Percentiles rank a stretch among this genome's conserved stretches.
phyloP scores from a whole-genome alignment of 2,329 filamentous ascomycete species.

The Malbranchea zuffiana region DNA sequence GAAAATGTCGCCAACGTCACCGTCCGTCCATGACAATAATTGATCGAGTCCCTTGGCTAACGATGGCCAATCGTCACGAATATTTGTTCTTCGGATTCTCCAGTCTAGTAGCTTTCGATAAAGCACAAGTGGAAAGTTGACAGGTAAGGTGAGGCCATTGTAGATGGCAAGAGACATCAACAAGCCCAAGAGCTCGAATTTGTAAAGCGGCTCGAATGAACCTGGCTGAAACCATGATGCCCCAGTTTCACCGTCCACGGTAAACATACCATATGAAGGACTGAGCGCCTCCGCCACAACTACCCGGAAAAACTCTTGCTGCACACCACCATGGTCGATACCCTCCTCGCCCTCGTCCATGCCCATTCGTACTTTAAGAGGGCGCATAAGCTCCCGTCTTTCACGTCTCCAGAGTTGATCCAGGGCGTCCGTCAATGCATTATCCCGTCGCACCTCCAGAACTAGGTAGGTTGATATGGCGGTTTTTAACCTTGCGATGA shows the following conservation, averaged over 20 bases:
- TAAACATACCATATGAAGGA: conserved; percentile 66
- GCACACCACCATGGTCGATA: conserved; percentile 85
- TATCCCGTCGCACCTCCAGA: conserved; percentile 55
- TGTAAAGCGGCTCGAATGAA: conserved; percentile 72
- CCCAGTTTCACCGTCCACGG: conserved; percentile 60
- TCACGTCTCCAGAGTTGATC: conserved; percentile 85
- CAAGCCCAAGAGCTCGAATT: conserved; percentile 79
- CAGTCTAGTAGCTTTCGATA: conserved; percentile 69
- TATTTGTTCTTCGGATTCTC: conserved; percentile 58
- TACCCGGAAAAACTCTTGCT: conserved; percentile 89
- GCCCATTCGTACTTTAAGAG: conserved; percentile 78
- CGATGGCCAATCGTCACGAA: conserved; percentile 78
- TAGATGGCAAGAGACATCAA: conserved; percentile 84
- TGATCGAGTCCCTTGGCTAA: conserved; percentile 62
- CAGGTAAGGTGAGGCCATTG: conserved; percentile 81
- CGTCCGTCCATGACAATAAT: conserved; percentile 69
- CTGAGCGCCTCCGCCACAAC: conserved; percentile 69
- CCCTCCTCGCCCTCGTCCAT: conserved; percentile 77
- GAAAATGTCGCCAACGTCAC: conserved; percentile 70
- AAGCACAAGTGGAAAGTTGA: conserved; percentile 75
- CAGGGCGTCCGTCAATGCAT: conserved; percentile 62
- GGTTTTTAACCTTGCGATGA: conserved; percentile 53
- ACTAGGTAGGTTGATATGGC: conserved; percentile 62
- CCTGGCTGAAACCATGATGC: conserved; percentile 83
- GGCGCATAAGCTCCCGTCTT: conserved; percentile 67